A percentile compares a stretch with the other conserved stretches of the same genome.
These are phyloP conservation scores for Kodamaea sp. DNA, from an alignment of 1,139 yeast species.

Conservation along the genomic window DNA sequence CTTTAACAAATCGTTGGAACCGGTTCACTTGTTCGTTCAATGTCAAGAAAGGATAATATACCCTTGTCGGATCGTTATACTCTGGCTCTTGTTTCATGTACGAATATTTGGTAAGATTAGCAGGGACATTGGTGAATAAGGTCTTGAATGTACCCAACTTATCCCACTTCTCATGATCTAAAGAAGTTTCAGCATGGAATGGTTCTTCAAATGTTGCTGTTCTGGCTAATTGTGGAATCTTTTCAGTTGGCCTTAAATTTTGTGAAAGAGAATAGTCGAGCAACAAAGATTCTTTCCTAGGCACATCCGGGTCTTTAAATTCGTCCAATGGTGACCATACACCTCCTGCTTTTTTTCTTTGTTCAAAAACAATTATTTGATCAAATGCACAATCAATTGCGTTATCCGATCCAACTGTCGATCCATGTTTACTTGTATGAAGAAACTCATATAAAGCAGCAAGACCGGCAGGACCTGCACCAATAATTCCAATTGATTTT, in stretches of 20 bases:
- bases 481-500: slow-evolving; percentile 28
- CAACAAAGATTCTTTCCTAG: slow-evolving; percentile 28
- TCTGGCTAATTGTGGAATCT: slow-evolving; percentile 1
- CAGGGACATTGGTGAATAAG: slow-evolving; percentile 46
- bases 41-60: slow-evolving; percentile 41
- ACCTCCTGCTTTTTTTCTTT: slow-evolving; percentile 31
- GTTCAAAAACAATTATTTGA: slow-evolving; percentile 33
- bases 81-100: slow-evolving; percentile 29
- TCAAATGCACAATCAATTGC: slow-evolving; percentile 3
- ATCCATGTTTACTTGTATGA: slow-evolving; percentile 31
- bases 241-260: slow-evolving; percentile 2
- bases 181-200: slow-evolving; percentile 16
- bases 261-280: slow-evolving; percentile 20
- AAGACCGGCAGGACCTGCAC: slow-evolving; percentile 39
- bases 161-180: slow-evolving; percentile 41
- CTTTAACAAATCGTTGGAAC: slow-evolving; percentile 26
- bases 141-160: slow-evolving; percentile 7
- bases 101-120: slow-evolving; percentile 41
- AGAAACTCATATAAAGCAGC: slow-evolving; percentile 35
- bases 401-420: slow-evolving; percentile 20
- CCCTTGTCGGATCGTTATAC: slow-evolving; percentile 22
- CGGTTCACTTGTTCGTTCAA: slow-evolving; percentile 33
- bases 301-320: slow-evolving; percentile 24
- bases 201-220: slow-evolving; percentile 19
- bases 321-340: slow-evolving; percentile 30